Conservation (phyloP, 2,329 filamentous ascomycete species). For the Colletotrichum simmondsii region DNA sequence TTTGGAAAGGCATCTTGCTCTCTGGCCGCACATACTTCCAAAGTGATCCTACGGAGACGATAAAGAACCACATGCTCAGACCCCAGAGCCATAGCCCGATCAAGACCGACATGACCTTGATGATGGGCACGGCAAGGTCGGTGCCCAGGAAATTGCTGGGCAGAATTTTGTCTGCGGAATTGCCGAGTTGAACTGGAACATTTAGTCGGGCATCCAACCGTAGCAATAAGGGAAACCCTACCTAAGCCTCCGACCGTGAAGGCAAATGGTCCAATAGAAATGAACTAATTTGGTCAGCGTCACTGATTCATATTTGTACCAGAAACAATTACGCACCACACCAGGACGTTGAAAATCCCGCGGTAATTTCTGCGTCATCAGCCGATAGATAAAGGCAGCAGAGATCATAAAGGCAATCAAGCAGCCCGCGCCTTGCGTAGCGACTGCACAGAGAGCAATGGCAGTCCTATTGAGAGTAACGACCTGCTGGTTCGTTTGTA, state of each 20-base stretch:
- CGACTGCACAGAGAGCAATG: constrained; percentile 60
- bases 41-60: constrained; percentile 81
- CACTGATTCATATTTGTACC: not conserved
- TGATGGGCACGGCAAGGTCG: constrained; percentile 53
- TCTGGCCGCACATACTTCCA: constrained; percentile 71
- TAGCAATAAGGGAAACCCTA: constrained; percentile 33
- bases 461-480: constrained; percentile 52
- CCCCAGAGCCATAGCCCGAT: constrained; percentile 84
- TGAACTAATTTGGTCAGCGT: constrained; percentile 63
- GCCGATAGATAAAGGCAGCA: constrained; percentile 83
- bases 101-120: constrained; percentile 66
- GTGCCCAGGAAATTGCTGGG: constrained; percentile 55
- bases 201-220: not conserved
- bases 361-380: constrained; percentile 90
- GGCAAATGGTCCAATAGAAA: constrained; percentile 81
- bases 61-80: constrained; percentile 85
- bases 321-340: constrained; percentile 59
- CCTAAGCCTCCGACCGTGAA: constrained; percentile 61
- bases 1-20: constrained; percentile 77
- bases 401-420: constrained; percentile 81
- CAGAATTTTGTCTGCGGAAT: constrained; percentile 53
- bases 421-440: constrained; percentile 65
- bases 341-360: constrained; percentile 80
- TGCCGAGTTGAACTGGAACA: constrained; percentile 55
- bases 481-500: constrained; percentile 37